Evolutionary conservation across 2,329 filamentous ascomycete species (phyloP).

Genomic region (Colletotrichum theobromicola): DNA sequence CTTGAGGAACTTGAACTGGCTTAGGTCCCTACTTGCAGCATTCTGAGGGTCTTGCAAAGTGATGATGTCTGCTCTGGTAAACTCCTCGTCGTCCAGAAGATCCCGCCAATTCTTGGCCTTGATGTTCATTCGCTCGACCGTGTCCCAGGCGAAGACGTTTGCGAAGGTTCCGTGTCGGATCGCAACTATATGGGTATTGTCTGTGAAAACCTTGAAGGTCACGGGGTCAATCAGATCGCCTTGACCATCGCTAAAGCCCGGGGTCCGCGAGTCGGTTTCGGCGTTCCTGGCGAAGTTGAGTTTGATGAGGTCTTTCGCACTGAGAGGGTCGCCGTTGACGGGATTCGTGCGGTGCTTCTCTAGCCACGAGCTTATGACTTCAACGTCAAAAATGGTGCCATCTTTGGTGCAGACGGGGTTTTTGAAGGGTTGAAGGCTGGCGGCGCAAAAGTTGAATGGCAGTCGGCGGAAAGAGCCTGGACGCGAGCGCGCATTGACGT

Average conservation of each 20-base stretch:
- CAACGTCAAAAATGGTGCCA: conserved; percentile 93
- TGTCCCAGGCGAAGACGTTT: conserved; percentile 97
- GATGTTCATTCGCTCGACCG: conserved; percentile 92
- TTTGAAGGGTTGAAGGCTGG: conserved; percentile 92
- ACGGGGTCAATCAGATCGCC: conserved; percentile 95
- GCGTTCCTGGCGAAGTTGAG: conserved; percentile 93
- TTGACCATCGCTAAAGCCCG: conserved; percentile 55
- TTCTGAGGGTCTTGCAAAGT: conserved; percentile 97
- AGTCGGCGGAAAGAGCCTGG: conserved; percentile 80
- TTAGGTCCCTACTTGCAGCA: conserved; percentile 79
- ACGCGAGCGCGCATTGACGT: conserved; percentile 60
- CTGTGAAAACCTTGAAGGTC: conserved; percentile 96
- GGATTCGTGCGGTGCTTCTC: conserved; percentile 94
- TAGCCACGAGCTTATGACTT: conserved; percentile 92
- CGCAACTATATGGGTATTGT: conserved; percentile 96
- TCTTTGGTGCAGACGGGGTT: conserved; percentile 90
- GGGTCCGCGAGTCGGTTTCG: conserved; percentile 58
- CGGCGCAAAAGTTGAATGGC: conserved; percentile 97
- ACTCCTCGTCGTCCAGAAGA: conserved; percentile 84
- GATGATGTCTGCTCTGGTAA: conserved; percentile 90
- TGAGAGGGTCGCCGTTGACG: conserved; percentile 79
- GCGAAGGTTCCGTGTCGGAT: conserved; percentile 80
- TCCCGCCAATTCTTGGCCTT: conserved; percentile 97
- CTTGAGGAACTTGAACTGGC: conserved; percentile 86
- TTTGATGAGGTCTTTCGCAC: conserved; percentile 84